Evolutionary conservation across 495 filamentous ascomycete species (phyloP), one percentile per base, ranked within the genome.

Genomic region (Talaromyces wortmannii): DNA sequence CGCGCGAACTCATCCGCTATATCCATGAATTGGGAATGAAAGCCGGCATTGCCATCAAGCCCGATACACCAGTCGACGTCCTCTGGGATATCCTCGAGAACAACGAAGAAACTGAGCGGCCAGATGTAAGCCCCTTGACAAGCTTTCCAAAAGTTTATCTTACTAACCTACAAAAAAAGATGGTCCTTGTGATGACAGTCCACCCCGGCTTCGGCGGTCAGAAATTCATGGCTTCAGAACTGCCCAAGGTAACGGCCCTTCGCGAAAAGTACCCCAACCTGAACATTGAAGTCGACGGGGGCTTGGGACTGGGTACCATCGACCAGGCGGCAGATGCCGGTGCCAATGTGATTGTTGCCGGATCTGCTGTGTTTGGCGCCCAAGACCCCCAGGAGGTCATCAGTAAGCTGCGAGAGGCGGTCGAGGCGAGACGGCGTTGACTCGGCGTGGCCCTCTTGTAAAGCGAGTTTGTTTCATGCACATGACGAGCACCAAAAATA

Each of bases 141-240:
- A 60, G 46, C 53, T 48, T 51, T 53, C 23, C 23, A 23, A 4
- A 23, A 33, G 15, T 49, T 55, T 30, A 3, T 8, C 16, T 48
- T 17, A 17, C 45, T 6, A 15, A 58, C 12, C n/a, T 15, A 45
- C 18, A 31, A 45, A 16, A 16, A 45, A 55, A 98, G 94, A 97
- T 98, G 95, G 90, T 95, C 29, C 85, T 98, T 8, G 85, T 98
- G 42, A 98, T 98, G 94, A 98, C 94, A 7, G 94, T 98, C 16
- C 84, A 98, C 70, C 94, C 94, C 16, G 94, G 94, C 52, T 98
- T 97, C 70, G 95, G 94, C 57, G 94, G 94, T 11, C 95, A 98
- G 70, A 96, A 95, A 67, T 98, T 98, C 82, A 96, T 97, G 88
- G 86, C 90, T 5, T 88, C 86, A 5, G 89, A 95, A 69, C 80